Base-by-base conservation (phyloP, 495 filamentous ascomycete genomes). In the Penicillium taxi region DNA sequence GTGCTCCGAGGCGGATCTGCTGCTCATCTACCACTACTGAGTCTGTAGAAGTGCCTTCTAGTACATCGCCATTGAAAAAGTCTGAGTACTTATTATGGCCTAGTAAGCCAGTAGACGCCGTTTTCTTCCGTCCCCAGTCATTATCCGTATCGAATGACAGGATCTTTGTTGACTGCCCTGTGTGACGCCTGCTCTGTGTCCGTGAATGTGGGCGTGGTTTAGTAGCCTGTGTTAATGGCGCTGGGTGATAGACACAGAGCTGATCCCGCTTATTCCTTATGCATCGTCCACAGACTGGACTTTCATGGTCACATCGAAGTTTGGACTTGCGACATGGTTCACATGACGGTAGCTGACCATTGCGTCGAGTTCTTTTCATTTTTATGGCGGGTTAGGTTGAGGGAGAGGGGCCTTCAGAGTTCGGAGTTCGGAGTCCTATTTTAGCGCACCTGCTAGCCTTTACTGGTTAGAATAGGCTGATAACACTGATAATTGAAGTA, bases 291-390 rank as follows among this genome's bases (percentile, higher is more conserved):
- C 50, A 62, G 9, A 32, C 44, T 8, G 42, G 67, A 12, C 43
- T 39, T 7, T 28, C 21, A 22, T 69, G 65, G 32, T 68, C 61
- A 36, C 64, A 69, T 26, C 60, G 53, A 13, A 69, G 38, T 37
- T 70, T 68, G 8, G 58, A 57, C 40, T 58, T 67, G 3, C 65
- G 57, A 32, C 65, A 70, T 13, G 65, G 59, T 52, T 70, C 61
- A 35, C 65, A 71, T 0, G 63, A 65, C 27, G 59, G 55, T 18
- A 55, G 38, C 24, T 64, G 60, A 2, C 66, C 62, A 45, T 67
- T 69, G 6, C 63, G 55, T 3, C 63, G 55, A 19, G 44, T 50
- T 2, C 44, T 41, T 15, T 41, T 25, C 52, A 58, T 57, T 13
- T 4, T 28, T 1, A 9, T 7, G 7, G 7, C 13, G 4, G 8